These are phyloP conservation scores for Pichia manshurica DNA, from an alignment of 805 yeast species.

Conservation along the genomic window DNA sequence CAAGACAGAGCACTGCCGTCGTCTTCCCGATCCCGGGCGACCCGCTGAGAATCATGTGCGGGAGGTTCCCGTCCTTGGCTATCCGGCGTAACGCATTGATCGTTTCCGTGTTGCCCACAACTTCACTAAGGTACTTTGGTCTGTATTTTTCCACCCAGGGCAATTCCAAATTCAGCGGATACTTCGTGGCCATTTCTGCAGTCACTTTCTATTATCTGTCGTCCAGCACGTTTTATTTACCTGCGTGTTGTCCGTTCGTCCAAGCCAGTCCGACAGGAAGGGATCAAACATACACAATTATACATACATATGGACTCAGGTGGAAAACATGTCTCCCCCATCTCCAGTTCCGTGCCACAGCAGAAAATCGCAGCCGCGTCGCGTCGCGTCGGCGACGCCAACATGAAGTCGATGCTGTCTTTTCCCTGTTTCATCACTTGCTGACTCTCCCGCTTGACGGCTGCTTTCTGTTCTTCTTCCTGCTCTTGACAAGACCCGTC, in stretches of 20 bases:
- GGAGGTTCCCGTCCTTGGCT: slow-evolving; percentile 92
- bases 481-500: slow-evolving; percentile 1
- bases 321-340: too few species aligned
- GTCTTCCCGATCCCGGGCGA: slow-evolving; percentile 98
- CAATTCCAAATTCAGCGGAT: slow-evolving; percentile 29
- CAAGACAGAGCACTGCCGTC: slow-evolving; percentile 86
- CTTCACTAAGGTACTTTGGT: slow-evolving; percentile 70
- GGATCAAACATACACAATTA: too few species aligned
- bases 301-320: too few species aligned
- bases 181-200: slow-evolving; percentile 9
- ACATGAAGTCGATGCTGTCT: too few species aligned
- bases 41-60: slow-evolving; percentile 93
- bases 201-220: background rate
- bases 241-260: too few species aligned
- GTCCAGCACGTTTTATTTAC: background rate
- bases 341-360: too few species aligned
- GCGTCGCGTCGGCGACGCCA: background rate
- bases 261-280: too few species aligned
- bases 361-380: too few species aligned
- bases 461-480: slow-evolving; percentile 29
- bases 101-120: slow-evolving; percentile 92
- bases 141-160: slow-evolving; percentile 90
- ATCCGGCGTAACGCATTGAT: slow-evolving; percentile 76
- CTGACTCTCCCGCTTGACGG: slow-evolving; percentile 20
- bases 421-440: slow-evolving; percentile 7